A percentile compares a stretch with the other conserved stretches of the same genome.
Conservation (phyloP, 805 yeast species). For the Kuraishia borneana region DNA sequence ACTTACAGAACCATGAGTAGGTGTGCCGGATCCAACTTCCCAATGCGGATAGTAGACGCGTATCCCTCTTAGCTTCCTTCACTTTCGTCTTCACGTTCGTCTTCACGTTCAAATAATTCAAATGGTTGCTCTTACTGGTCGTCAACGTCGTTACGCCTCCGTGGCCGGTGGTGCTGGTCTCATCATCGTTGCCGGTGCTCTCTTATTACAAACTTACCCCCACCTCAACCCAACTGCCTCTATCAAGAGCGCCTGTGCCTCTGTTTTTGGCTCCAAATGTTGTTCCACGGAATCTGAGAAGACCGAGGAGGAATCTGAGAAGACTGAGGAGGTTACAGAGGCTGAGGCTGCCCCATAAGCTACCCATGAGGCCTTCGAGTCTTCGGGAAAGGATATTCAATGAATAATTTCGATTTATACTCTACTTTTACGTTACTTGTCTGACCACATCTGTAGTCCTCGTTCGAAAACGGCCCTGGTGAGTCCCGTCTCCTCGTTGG, state of each 20-base stretch:
- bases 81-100: neutral
- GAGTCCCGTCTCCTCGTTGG: slow-evolving; percentile 44
- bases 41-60: too few species aligned
- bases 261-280: too few species aligned
- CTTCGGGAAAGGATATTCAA: too few species aligned
- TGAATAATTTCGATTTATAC: too few species aligned
- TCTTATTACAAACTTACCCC: slow-evolving; percentile 38
- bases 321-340: neutral
- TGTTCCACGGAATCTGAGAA: too few species aligned
- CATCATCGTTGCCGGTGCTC: slow-evolving; percentile 27
- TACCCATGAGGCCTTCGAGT: too few species aligned
- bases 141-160: neutral
- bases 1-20: too few species aligned
- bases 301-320: neutral
- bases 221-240: slow-evolving; percentile 21
- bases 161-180: slow-evolving; percentile 23
- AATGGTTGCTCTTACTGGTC: neutral
- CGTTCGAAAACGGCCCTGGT: slow-evolving; percentile 41
- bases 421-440: slow-evolving; percentile 3
- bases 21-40: too few species aligned
- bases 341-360: slow-evolving; percentile 13
- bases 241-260: slow-evolving; percentile 15
- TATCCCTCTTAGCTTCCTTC: neutral
- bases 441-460: slow-evolving; percentile 26
- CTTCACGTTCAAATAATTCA: too few species aligned